Percentiles rank a stretch among this genome's conserved stretches.
Evolutionary conservation across 1,284 basidiomycete genomes (phyloP).

Genomic region (Cryptococcus amylolentus): DNA sequence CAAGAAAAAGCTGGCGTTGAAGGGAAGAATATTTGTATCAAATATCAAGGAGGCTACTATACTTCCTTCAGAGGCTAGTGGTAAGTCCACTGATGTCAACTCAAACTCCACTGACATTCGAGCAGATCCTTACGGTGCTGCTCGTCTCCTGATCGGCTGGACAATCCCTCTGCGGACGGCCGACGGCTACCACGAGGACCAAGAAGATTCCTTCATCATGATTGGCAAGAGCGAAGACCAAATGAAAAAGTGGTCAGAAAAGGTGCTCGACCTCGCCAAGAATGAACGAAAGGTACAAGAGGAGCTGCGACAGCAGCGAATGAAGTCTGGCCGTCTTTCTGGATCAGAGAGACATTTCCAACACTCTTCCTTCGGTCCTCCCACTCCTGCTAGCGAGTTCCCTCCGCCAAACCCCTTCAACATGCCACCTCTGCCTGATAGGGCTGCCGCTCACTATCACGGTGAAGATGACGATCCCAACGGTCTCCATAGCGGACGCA

Average conservation of each 20-base stretch:
- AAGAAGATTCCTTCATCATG: constrained; percentile 84
- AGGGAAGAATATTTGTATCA: constrained; percentile 95
- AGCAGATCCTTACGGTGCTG: constrained; percentile 22
- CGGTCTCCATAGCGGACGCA: constrained; percentile 28
- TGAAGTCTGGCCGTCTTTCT: constrained; percentile 23
- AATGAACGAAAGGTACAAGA: constrained; percentile 43
- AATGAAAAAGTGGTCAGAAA: constrained; percentile 84
- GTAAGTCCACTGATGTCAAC: constrained; percentile 52
- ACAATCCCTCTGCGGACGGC: constrained; percentile 28
- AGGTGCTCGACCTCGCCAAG: constrained; percentile 81
- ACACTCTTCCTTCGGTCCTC: constrained; percentile 38
- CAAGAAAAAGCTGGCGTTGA: constrained; percentile 75
- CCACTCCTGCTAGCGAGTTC: constrained; percentile 37
- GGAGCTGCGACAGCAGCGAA: constrained; percentile 57
- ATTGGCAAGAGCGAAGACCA: constrained; percentile 91
- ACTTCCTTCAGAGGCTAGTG: constrained; percentile 55
- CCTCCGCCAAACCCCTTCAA: constrained; percentile 18
- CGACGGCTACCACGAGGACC: constrained; percentile 23
- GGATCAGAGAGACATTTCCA: constrained; percentile 21
- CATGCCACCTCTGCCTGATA: constrained; percentile 20
- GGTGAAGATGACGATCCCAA: constrained; percentile 33
- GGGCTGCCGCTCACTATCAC: constrained; percentile 1
- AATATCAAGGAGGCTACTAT: constrained; percentile 74
- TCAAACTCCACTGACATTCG: background rate
- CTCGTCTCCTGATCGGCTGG: constrained; percentile 41